phyloP scores from a whole-genome alignment of 306 rosid species.

The Vigna unguiculata region DNA sequence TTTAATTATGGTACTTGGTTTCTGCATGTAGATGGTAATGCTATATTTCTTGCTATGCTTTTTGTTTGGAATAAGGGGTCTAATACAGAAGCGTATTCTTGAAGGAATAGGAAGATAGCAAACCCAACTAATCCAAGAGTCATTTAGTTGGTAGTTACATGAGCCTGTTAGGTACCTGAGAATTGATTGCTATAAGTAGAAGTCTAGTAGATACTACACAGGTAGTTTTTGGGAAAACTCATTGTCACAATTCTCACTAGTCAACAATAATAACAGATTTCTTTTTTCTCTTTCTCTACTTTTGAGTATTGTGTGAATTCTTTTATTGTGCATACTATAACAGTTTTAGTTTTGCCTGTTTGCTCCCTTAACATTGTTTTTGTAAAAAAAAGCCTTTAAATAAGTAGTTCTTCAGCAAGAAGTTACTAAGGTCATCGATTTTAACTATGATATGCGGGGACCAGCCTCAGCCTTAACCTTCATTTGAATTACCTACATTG shows the following conservation, averaged over 20 bases:
- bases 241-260: not conserved
- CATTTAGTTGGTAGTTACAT: not conserved
- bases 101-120: not conserved
- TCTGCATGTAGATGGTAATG: slow-evolving; percentile 21
- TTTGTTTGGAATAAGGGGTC: not conserved
- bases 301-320: not conserved
- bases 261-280: not conserved
- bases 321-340: not conserved
- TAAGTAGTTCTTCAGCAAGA: slow-evolving; percentile 21
- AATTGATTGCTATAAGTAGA: not conserved
- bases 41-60: not conserved
- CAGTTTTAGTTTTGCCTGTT: not conserved
- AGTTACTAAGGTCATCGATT: slow-evolving; percentile 27
- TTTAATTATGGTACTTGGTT: slow-evolving; percentile 2
- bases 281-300: not conserved
- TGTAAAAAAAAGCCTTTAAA: slow-evolving; percentile 12
- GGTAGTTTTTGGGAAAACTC: not conserved
- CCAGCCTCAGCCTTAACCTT: not conserved
- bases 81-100: not conserved
- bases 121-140: not conserved
- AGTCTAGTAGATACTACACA: not conserved
- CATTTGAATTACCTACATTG: slow-evolving; percentile 19
- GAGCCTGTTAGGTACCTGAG: not conserved
- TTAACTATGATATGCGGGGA: slow-evolving; percentile 15
- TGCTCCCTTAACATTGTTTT: slow-evolving; percentile 20